phyloP scores from a whole-genome alignment of 805 yeast genomes.

The Monosporozyma unispora region DNA sequence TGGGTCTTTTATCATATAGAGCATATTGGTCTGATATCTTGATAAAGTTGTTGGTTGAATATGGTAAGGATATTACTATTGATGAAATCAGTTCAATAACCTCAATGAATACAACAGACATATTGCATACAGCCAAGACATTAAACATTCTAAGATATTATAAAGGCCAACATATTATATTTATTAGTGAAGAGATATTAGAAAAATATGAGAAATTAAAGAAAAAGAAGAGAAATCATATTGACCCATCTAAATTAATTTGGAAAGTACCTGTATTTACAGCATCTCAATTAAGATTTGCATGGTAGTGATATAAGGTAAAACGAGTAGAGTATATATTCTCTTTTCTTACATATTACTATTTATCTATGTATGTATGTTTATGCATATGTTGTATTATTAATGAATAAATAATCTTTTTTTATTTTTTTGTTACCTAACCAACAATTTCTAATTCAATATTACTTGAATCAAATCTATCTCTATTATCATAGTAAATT shows the following conservation, averaged over 20 bases:
- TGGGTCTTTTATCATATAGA: conserved; percentile 86
- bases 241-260: conserved; percentile 59
- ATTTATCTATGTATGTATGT: not conserved
- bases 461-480: conserved; percentile 32
- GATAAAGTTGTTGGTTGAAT: conserved; percentile 61
- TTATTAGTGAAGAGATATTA: conserved; percentile 73
- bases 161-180: conserved; percentile 90
- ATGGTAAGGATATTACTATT: conserved; percentile 59
- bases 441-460: conserved; percentile 24
- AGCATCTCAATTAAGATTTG: conserved; percentile 90
- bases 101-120: conserved; percentile 94
- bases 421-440: conserved; percentile 4
- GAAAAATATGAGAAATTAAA: conserved; percentile 62
- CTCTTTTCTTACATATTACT: conserved; percentile 1
- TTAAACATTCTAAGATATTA: conserved; percentile 82
- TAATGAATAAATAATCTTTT: not conserved
- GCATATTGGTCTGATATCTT: conserved; percentile 95
- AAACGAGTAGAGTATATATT: no score
- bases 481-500: conserved; percentile 61
- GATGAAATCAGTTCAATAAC: conserved; percentile 84
- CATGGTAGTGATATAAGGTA: conserved; percentile 62
- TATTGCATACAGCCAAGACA: conserved; percentile 86
- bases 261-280: conserved; percentile 97
- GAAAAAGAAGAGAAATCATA: conserved; percentile 63
- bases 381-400: not conserved